Percentiles rank a stretch among this genome's conserved stretches.
Evolutionary conservation across 306 rosid genomes (phyloP).

Genomic region (Cicer pinnatifidum): DNA sequence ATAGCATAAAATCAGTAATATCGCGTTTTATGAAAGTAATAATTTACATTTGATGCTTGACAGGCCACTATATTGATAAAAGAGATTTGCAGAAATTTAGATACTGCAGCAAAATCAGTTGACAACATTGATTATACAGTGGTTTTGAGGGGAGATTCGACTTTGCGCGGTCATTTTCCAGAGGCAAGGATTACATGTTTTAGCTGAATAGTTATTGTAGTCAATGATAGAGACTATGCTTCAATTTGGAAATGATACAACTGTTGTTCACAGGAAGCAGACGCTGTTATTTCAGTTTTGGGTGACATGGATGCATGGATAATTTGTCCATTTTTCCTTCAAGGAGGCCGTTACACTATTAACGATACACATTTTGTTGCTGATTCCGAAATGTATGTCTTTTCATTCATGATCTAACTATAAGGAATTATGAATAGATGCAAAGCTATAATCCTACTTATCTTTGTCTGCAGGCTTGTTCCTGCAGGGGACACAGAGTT

Average conservation of each 20-base stretch:
- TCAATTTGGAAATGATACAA: constrained; percentile 37
- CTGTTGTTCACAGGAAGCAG: constrained; percentile 74
- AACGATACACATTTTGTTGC: constrained; percentile 87
- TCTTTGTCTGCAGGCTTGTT: constrained; percentile 67
- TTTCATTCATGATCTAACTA: constrained; percentile 32
- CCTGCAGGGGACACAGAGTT: constrained; percentile 96
- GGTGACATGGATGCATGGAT: constrained; percentile 98
- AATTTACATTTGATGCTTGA: constrained; percentile 42
- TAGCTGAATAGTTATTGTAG: constrained; percentile 12
- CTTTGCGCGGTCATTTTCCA: constrained; percentile 97
- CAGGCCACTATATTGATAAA: constrained; percentile 80
- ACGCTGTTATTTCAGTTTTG: constrained; percentile 81
- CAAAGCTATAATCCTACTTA: constrained; percentile 37
- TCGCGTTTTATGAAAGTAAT: constrained; percentile 36
- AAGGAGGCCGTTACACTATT: constrained; percentile 93
- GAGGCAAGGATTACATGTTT: constrained; percentile 66
- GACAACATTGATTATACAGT: constrained; percentile 69
- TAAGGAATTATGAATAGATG: constrained; percentile 30
- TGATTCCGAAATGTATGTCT: constrained; percentile 76
- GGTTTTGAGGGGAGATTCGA: constrained; percentile 97
- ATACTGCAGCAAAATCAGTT: constrained; percentile 69
- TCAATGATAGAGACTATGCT: constrained; percentile 41
- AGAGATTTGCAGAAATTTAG: constrained; percentile 77
- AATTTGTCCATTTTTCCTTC: constrained; percentile 93
- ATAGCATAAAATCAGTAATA: constrained; percentile 3